Base-by-base conservation (phyloP, 768 basidiomycete species). In the Imleria badia region DNA sequence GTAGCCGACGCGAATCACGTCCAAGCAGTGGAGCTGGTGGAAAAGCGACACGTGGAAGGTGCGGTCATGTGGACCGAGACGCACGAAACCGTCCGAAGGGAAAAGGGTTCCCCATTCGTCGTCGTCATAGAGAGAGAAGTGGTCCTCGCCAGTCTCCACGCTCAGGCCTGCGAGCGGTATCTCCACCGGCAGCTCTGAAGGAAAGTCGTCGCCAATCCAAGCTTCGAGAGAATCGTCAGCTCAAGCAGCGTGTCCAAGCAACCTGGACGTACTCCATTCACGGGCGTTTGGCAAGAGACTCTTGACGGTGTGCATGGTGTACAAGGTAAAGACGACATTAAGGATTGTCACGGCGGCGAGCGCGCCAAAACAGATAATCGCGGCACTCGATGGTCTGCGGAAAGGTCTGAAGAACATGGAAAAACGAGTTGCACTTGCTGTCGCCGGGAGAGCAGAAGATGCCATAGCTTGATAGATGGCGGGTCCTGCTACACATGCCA, bases 11-110 rank as follows among this genome's bases (percentile, higher is more conserved):
- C 74, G 72, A 19, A 75, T 72, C 47, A 69, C 56, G 44, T 74
- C 70, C 14, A 81, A 59, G 49, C 79, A 81, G 56, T 81, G 80
- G 17, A 78, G 70, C 55, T 81, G 73, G 62, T 81, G 80, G 66
- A 75, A 79, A 59, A 79, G 73, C 31, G 74, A 68, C 20, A 64
- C 61, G 15, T 60, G 70, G 47, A 74, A 73, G 1, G 72, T 61
- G 43, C 68, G 67, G 51, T 72, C 58, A 34, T 68, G n/a, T 0
- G 72, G 65, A 23, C 73, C 73, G 9, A 75, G 60, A 45, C 64
- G 67, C 26, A 72, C 65, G 58, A 71, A 74, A 3, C 72, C 72
- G 20, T 65, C 64, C 3, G 72, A 73, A 10, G 63, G 61, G 17
- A 67, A 74, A 9, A 73, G 59, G 5, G 68, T 63, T 20, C 65